These are phyloP conservation scores for Elasticomyces elasticus DNA, from an alignment of 495 filamentous ascomycete species.

Conservation along the genomic window DNA sequence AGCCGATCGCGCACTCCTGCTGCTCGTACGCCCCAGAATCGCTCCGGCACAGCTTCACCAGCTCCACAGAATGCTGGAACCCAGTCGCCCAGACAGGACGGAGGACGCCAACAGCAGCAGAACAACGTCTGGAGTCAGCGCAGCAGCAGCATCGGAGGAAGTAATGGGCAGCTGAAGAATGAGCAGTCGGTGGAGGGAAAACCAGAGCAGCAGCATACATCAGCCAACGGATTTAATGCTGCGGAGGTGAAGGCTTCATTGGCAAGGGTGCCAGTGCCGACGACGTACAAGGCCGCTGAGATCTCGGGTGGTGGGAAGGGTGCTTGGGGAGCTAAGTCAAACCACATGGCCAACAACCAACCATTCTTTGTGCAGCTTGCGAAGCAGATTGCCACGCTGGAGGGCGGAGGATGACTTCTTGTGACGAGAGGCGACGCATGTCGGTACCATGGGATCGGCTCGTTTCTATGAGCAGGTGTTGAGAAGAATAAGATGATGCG, in stretches of 20 bases:
- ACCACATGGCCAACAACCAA: constrained; percentile 19
- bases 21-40: constrained; percentile 16
- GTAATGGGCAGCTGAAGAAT: constrained; percentile 1
- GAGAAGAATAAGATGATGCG: no score
- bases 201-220: not conserved
- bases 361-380: constrained; percentile 19
- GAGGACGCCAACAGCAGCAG: constrained; percentile 6
- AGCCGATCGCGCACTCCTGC: constrained; percentile 4
- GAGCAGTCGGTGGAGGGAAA: not conserved
- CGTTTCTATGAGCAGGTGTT: no score
- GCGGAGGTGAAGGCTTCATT: constrained; percentile 13
- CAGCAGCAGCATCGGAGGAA: constrained; percentile 8
- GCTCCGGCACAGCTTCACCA: constrained; percentile 16
- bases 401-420: constrained; percentile 12
- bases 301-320: constrained; percentile 2
- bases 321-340: constrained; percentile 8
- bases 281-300: constrained; percentile 9
- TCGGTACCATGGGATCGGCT: not conserved
- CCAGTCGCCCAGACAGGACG: constrained; percentile 10
- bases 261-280: not conserved
- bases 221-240: constrained; percentile 16
- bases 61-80: constrained; percentile 1
- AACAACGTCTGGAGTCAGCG: constrained; percentile 13
- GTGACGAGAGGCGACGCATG: not conserved
- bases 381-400: constrained; percentile 19